These are phyloP conservation scores for Botryotinia calthae DNA, from an alignment of 2,329 filamentous ascomycete species.

Conservation along the genomic window DNA sequence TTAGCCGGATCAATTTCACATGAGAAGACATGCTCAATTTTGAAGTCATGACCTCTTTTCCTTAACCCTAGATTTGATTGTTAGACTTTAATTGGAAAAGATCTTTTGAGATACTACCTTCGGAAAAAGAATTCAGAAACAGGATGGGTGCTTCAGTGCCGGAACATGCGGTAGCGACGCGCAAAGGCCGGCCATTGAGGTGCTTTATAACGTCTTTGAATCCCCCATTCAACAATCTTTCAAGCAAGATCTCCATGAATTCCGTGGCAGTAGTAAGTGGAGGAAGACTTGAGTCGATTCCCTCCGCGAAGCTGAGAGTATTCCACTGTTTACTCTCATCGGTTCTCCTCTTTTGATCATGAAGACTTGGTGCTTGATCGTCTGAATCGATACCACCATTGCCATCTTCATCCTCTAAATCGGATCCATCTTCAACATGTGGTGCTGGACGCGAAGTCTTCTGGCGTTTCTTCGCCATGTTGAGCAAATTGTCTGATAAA, in stretches of 20 bases:
- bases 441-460: neutral
- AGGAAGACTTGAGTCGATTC: neutral
- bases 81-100: slow-evolving; percentile 8
- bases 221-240: neutral
- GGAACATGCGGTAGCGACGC: slow-evolving; percentile 72
- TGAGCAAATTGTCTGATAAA: neutral
- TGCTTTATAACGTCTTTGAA: neutral
- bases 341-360: neutral
- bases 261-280: neutral
- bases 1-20: slow-evolving; percentile 64
- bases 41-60: slow-evolving; percentile 8
- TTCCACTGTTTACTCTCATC: neutral
- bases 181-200: slow-evolving; percentile 43
- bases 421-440: neutral
- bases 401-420: neutral
- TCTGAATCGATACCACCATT: neutral
- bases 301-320: neutral
- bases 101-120: slow-evolving; percentile 40
- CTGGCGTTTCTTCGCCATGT: neutral
- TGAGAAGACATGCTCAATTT: slow-evolving; percentile 55
- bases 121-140: slow-evolving; percentile 56
- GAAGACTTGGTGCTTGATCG: neutral
- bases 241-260: neutral
- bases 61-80: neutral
- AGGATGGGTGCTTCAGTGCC: slow-evolving; percentile 74